These are phyloP conservation scores for Trichoderma reesei DNA, from an alignment of 495 filamentous ascomycete species.

Conservation along the genomic window DNA sequence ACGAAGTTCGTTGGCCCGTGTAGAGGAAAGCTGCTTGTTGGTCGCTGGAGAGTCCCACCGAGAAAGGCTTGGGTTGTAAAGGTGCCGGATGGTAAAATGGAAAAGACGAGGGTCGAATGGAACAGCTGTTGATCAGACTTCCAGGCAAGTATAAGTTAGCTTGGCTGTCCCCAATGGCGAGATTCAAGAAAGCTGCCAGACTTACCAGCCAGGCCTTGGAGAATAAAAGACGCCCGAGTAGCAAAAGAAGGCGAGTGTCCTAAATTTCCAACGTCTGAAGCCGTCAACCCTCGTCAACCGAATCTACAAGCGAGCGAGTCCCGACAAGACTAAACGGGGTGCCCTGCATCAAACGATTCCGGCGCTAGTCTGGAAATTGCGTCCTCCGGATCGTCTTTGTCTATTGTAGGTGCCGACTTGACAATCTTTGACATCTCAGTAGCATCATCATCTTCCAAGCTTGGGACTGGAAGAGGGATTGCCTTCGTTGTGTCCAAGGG, in stretches of 20 bases:
- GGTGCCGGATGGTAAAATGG: not conserved
- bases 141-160: conserved; percentile 10
- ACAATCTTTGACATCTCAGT: not conserved
- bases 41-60: conserved; percentile 8
- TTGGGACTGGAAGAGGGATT: not conserved
- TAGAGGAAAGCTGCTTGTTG: conserved; percentile 11
- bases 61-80: conserved; percentile 6
- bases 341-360: not conserved
- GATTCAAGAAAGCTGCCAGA: not conserved
- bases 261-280: not conserved
- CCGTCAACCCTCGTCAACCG: not conserved
- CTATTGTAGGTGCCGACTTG: not conserved
- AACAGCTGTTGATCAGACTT: not conserved
- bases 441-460: not conserved
- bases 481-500: not conserved
- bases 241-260: no score
- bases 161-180: not conserved
- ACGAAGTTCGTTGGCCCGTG: conserved; percentile 11
- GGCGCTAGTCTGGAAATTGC: conserved; percentile 5
- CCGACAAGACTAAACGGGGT: not conserved
- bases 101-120: conserved; percentile 6
- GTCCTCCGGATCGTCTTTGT: not conserved
- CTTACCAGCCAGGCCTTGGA: not conserved
- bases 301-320: not conserved
- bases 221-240: not conserved